These are phyloP conservation scores for Tubosaeta brunneosetosa DNA, from an alignment of 768 basidiomycete genomes.

Conservation along the genomic window DNA sequence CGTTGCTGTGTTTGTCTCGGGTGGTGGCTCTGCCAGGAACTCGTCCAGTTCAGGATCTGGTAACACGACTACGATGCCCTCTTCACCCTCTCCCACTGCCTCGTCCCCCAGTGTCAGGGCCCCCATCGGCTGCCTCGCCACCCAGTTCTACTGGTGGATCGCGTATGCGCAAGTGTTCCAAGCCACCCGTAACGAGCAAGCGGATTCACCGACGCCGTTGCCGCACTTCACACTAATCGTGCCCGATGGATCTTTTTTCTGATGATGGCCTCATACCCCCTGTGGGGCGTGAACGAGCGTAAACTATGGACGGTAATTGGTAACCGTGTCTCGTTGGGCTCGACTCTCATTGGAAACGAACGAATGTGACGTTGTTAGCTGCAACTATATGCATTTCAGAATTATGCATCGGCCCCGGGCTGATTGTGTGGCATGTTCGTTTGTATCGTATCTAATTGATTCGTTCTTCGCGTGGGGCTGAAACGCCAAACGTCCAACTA, in stretches of 20 bases:
- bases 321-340: neutral
- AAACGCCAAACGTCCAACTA: too few species aligned
- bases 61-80: neutral
- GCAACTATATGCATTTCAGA: neutral
- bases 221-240: neutral
- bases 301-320: too few species aligned
- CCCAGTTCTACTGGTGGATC: neutral
- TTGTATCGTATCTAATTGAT: neutral
- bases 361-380: too few species aligned
- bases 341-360: too few species aligned
- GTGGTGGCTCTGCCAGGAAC: neutral
- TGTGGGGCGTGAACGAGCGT: neutral
- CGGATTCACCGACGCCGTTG: neutral
- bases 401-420: too few species aligned
- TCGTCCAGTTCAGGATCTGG: neutral
- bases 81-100: neutral
- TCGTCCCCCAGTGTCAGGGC: neutral
- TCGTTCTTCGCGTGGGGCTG: too few species aligned
- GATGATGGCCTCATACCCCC: neutral
- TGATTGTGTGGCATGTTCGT: neutral
- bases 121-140: neutral
- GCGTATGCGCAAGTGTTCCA: neutral
- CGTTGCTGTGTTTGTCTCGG: slow-evolving; percentile 39
- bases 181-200: neutral
- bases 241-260: neutral